Evolutionary conservation across 495 filamentous ascomycete genomes (phyloP), one percentile per base, ranked within the genome.

Genomic region (Penicillium macrosclerotiorum): DNA sequence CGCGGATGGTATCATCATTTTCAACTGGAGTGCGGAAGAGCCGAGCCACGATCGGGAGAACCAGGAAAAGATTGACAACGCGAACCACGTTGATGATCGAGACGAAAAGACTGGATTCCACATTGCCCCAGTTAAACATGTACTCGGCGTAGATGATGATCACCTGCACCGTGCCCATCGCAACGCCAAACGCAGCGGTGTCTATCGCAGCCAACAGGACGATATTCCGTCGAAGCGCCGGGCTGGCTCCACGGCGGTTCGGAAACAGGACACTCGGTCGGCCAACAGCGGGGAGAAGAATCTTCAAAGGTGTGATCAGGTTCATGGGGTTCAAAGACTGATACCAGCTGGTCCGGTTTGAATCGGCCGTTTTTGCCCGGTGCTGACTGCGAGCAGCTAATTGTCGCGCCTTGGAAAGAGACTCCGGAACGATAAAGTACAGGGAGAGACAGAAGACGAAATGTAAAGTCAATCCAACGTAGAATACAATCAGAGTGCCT

Each of bases 171-270:
- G 82, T 75, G 37, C 93, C 89, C 77, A 96, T 85, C 8, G 86
- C 84, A 0, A 95, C 75, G 13, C 89, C 83, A 51, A 96, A 85
- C 24, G 89, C 74, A 26, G 82, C 79, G 5, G 81, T 84, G 59
- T 97, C 93, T 39, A 91, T 81, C 8, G 83, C 74, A 5, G 90
- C 85, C 11, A 98, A 74, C 3, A 90, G 64, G 27, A 95, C 48
- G 29, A 98, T 71, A 51, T 97, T 98, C 17, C 80, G 69, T 5
- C 91, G 83, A 5, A 96, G 58, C 5, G 73, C 72, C 8, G 70
- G 61, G 20, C 72, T 81, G 12, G 81, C 79, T 17, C 79, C 81
- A 3, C 74, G 74, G 2, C 82, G 85, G 9, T 77, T 81, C 0
- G 89, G 88, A 49, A 77, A 86, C 7, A 69, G 36, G 0, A 67